phyloP scores from a whole-genome alignment of 2,329 filamentous ascomycete species.

The Claviceps arundinis region DNA sequence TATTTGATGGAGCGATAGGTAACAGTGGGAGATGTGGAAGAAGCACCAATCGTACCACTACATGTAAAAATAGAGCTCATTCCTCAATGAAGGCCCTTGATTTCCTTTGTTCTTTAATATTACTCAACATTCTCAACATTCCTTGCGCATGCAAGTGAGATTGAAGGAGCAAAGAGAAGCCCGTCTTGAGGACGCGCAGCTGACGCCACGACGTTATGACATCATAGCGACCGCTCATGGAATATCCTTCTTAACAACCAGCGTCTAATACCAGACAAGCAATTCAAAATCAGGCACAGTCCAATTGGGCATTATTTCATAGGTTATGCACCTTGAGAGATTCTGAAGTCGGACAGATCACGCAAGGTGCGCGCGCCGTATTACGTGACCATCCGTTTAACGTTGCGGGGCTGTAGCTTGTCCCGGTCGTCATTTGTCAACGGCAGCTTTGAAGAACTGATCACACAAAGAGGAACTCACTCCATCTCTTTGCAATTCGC shows the following conservation, averaged over 20 bases:
- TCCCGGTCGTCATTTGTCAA: too few relatives aligned
- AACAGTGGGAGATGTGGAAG: constrained; percentile 30
- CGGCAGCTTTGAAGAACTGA: not conserved
- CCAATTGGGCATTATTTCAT: too few relatives aligned
- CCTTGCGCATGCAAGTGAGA: not conserved
- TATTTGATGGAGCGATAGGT: constrained; percentile 33
- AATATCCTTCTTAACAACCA: too few relatives aligned
- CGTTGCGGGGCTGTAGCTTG: not conserved
- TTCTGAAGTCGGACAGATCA: not conserved
- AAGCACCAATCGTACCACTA: constrained; percentile 37
- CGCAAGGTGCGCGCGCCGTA: not conserved
- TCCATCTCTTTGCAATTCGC: not conserved
- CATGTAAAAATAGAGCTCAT: constrained; percentile 51
- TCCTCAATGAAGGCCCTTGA: constrained; percentile 48
- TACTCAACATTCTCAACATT: not conserved
- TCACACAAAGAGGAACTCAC: not conserved
- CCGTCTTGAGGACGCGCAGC: too few relatives aligned
- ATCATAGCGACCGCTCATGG: not conserved
- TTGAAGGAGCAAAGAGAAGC: not conserved
- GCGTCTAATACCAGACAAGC: too few relatives aligned
- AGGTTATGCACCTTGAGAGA: not conserved
- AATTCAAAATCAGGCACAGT: too few relatives aligned
- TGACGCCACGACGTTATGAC: not conserved
- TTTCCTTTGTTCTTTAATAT: constrained; percentile 39
- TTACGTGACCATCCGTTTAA: not conserved